These are phyloP conservation scores for Edaphochlamys debaryana DNA, from an alignment of 139 green algal genomes.

Conservation along the genomic window DNA sequence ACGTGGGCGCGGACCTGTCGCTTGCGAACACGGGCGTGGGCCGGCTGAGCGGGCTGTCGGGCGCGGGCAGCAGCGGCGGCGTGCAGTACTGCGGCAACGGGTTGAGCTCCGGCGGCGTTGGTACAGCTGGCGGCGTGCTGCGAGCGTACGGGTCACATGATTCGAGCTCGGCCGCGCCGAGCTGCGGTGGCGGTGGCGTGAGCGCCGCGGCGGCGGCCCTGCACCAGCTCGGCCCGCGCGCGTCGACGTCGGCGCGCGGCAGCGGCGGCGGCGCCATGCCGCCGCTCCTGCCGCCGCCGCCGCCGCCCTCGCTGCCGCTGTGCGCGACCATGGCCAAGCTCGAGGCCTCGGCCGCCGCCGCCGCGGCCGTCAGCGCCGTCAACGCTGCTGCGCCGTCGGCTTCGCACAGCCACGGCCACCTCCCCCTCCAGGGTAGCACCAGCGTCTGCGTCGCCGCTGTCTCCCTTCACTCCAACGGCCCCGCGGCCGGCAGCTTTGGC, in stretches of 20 bases:
- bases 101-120: not conserved
- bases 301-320: conserved; percentile 28
- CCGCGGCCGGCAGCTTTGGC: not conserved
- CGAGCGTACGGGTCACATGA: not conserved
- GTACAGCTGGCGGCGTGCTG: not conserved
- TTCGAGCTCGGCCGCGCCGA: not conserved
- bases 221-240: not conserved
- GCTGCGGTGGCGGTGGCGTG: not conserved
- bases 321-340: not conserved
- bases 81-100: not conserved
- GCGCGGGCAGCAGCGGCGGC: not conserved
- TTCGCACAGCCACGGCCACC: not conserved
- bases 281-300: conserved; percentile 26
- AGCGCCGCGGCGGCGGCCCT: not conserved
- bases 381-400: not conserved
- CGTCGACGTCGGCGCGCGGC: not conserved
- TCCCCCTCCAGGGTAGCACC: no score
- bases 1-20: not conserved
- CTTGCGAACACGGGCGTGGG: not conserved
- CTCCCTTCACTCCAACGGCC: not conserved
- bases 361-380: not conserved
- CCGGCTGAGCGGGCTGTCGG: not conserved
- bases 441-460: not conserved
- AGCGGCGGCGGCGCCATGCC: not conserved
- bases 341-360: not conserved